A percentile compares a stretch with the other conserved stretches of the same genome.
These are phyloP conservation scores for Chrysochromulina tobinii DNA, from an alignment of 78 protist species.

Conservation along the genomic window DNA sequence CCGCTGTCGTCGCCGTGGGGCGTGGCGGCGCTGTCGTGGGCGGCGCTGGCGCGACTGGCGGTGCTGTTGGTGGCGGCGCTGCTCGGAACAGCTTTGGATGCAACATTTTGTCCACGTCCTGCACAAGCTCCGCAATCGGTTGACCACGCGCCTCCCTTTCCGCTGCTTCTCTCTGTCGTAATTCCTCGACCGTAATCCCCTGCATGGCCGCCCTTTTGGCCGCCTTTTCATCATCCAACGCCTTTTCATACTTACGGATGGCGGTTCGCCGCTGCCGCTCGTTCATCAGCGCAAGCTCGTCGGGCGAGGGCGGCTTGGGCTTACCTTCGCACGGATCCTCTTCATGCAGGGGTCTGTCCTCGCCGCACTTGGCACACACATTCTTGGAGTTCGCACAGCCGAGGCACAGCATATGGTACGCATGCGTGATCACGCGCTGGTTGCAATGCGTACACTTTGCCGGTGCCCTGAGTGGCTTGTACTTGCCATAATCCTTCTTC, in stretches of 20 bases:
- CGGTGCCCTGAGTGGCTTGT: not conserved
- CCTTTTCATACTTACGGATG: not conserved
- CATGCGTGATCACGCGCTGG: not conserved
- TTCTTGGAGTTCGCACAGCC: not conserved
- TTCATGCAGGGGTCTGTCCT: not conserved
- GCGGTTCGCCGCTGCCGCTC: slow-evolving; percentile 4
- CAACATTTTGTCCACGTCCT: too few species aligned
- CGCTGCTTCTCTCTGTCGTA: too few species aligned
- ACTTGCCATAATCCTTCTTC: not conserved
- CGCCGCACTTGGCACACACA: not conserved
- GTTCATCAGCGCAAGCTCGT: not conserved
- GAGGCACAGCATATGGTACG: not conserved
- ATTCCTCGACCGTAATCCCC: too few species aligned
- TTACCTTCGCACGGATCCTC: not conserved
- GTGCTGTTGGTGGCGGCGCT: too few species aligned
- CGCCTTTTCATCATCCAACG: not conserved
- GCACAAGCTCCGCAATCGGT: too few species aligned
- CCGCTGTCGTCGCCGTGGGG: too few species aligned
- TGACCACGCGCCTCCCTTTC: too few species aligned
- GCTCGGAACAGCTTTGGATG: too few species aligned
- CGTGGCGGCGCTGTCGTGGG: too few species aligned
- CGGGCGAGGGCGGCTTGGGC: not conserved
- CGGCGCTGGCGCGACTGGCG: too few species aligned
- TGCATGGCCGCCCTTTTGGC: not conserved
- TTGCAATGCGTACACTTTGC: not conserved